phyloP scores from a whole-genome alignment of 2,329 filamentous ascomycete genomes.

The Xylariales sp. region DNA sequence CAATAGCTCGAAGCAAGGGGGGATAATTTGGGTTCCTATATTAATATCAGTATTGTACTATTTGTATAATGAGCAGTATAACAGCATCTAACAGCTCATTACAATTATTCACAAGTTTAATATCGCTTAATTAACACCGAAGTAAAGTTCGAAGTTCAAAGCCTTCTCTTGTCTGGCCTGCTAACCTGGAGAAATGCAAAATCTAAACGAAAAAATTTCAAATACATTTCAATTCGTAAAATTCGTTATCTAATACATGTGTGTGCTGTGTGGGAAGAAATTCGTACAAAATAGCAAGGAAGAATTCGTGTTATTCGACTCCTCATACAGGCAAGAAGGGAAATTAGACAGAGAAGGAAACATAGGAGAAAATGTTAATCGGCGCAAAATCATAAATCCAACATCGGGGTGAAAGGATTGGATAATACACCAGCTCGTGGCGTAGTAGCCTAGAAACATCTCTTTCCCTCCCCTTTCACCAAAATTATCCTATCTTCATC shows the following conservation, averaged over 20 bases:
- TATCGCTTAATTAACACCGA: not conserved
- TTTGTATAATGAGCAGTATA: too few relatives aligned
- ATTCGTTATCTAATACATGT: constrained; percentile 30
- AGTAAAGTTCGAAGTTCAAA: too few relatives aligned
- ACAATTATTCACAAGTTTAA: too few relatives aligned
- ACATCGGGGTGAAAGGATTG: not conserved
- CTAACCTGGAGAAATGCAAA: not conserved
- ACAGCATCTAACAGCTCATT: not conserved
- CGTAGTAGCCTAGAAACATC: not conserved
- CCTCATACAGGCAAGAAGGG: constrained; percentile 32
- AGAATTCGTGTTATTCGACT: not conserved
- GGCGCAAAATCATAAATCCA: constrained; percentile 17
- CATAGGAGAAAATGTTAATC: not conserved
- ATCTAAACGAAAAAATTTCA: not conserved
- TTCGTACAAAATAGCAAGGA: constrained; percentile 6
- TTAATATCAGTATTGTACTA: too few relatives aligned
- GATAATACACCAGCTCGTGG: not conserved
- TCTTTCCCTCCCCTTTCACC: not conserved
- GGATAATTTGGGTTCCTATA: too few relatives aligned
- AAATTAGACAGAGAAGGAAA: not conserved
- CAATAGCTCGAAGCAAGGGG: too few relatives aligned
- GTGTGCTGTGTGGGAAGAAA: constrained; percentile 1
- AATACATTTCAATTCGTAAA: constrained; percentile 20
- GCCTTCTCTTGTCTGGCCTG: not conserved
- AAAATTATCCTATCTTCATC: constrained; percentile 23